phyloP scores from a whole-genome alignment of 129 eudicot species.

The Flaveria robusta region DNA sequence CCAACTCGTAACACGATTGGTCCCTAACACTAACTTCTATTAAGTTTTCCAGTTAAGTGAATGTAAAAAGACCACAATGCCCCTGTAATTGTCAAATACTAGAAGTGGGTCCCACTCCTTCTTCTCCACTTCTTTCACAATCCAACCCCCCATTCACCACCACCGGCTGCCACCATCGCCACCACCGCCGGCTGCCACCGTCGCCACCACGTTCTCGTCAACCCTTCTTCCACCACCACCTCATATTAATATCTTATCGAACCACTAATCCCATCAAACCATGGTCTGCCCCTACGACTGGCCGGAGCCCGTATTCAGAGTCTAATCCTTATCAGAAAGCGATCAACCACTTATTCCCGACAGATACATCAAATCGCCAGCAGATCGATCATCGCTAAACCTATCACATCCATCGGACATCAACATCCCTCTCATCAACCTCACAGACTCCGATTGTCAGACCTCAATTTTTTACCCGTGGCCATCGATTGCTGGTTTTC shows the following conservation, averaged over 20 bases:
- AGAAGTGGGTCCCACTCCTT: too few relatives aligned
- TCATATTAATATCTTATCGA: conserved; percentile 2
- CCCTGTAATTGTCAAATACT: too few relatives aligned
- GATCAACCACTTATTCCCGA: conserved; percentile 45
- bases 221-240: not conserved
- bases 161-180: too few relatives aligned
- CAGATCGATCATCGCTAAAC: conserved; percentile 44
- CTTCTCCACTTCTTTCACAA: too few relatives aligned
- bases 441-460: conserved; percentile 27
- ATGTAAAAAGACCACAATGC: too few relatives aligned
- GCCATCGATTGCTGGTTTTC: too few relatives aligned
- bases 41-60: too few relatives aligned
- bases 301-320: conserved; percentile 85
- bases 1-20: too few relatives aligned
- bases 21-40: too few relatives aligned
- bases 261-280: not conserved
- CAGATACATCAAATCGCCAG: conserved; percentile 57
- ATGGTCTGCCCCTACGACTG: conserved; percentile 54
- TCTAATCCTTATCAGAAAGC: conserved; percentile 61
- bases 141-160: too few relatives aligned
- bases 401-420: not conserved
- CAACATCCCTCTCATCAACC: conserved; percentile 65
- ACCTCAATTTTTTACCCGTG: too few relatives aligned
- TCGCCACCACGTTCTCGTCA: not conserved
- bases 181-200: too few relatives aligned